Base-by-base conservation (phyloP, 2,329 filamentous ascomycete genomes). In the Lecanosticta acicola region DNA sequence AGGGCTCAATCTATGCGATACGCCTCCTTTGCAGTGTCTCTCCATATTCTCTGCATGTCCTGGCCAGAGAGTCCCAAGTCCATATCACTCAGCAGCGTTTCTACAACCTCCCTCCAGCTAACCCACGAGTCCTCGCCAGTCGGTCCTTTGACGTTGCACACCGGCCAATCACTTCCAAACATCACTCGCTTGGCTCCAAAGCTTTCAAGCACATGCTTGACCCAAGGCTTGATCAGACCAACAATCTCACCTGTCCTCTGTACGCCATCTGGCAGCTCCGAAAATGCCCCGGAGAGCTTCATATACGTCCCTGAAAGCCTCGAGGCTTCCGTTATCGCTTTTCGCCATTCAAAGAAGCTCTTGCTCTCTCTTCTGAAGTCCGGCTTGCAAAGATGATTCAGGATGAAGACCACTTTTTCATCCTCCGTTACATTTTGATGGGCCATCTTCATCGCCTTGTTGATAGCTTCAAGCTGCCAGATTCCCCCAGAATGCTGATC, bases 121-220 rank as follows among this genome's bases (percentile, higher is more conserved):
- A 71, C 69, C 88, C 89, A 95, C 24, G 85, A 81, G 17, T 72
- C 67, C 39, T 75, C 70, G 34, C 73, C 73, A 1, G 66, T 68
- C 0, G 75, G 75, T 2, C 77, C 77, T 0, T 79, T 78, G 26
- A 87, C 70, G 51, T 87, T 90, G 68, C 88, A 94, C 1, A 96
- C 84, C 2, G 91, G 90, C 91, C 91, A 97, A 66, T 96, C 89
- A 54, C 85, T 90, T 18, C 84, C 90, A 66, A 93, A 96, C 83
- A 97, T 89, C 62, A 93, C 76, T 53, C 87, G 76, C 17, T 72
- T 63, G 0, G 84, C 70, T 1, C 85, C 82, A 60, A 95, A 96
- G 1, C 77, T 77, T 20, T 81, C 77, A 42, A 94, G 78, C 0
- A 90, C 70, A 42, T 84, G 78, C 49, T 81, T 78, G 2, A 87